Evolutionary conservation across 495 filamentous ascomycete species (phyloP).

Genomic region (Pseudotulostoma volvatum): DNA sequence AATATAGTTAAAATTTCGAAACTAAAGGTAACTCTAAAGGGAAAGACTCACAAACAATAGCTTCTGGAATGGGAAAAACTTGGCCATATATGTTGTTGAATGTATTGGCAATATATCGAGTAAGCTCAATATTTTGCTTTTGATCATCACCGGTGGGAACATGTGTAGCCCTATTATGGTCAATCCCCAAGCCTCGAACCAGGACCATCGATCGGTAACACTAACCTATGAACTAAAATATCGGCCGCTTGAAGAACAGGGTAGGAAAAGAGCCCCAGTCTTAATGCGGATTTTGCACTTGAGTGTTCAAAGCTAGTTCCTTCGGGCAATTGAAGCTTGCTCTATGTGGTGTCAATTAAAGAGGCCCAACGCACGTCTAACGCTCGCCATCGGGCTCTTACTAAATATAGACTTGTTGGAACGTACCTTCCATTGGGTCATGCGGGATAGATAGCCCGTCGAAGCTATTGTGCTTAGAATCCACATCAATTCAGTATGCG

Average conservation of each 20-base stretch:
- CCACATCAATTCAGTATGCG: constrained; percentile 87
- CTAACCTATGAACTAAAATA: constrained; percentile 67
- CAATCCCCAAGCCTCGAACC: too few species aligned
- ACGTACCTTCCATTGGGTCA: constrained; percentile 96
- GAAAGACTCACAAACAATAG: constrained; percentile 52
- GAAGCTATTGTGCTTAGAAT: constrained; percentile 79
- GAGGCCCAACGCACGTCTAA: too few species aligned
- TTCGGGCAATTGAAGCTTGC: constrained; percentile 46
- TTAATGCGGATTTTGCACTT: constrained; percentile 40
- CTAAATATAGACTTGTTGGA: too few species aligned
- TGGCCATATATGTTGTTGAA: constrained; percentile 62
- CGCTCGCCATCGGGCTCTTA: too few species aligned
- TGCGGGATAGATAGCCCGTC: constrained; percentile 75
- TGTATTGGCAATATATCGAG: constrained; percentile 61
- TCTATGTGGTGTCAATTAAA: constrained; percentile 28
- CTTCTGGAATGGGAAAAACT: constrained; percentile 52
- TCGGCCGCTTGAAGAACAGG: constrained; percentile 93
- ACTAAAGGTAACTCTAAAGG: background rate
- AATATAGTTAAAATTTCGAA: constrained; percentile 1
- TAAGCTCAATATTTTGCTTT: constrained; percentile 82
- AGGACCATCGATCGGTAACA: background rate
- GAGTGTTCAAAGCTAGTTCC: constrained; percentile 36
- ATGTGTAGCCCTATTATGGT: constrained; percentile 67
- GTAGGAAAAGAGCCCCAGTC: constrained; percentile 90
- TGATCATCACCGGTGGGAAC: constrained; percentile 95